A percentile compares a stretch with the other conserved stretches of the same genome.
phyloP scores from a whole-genome alignment of 2,329 filamentous ascomycete genomes.

The Fusarium mexicanum region DNA sequence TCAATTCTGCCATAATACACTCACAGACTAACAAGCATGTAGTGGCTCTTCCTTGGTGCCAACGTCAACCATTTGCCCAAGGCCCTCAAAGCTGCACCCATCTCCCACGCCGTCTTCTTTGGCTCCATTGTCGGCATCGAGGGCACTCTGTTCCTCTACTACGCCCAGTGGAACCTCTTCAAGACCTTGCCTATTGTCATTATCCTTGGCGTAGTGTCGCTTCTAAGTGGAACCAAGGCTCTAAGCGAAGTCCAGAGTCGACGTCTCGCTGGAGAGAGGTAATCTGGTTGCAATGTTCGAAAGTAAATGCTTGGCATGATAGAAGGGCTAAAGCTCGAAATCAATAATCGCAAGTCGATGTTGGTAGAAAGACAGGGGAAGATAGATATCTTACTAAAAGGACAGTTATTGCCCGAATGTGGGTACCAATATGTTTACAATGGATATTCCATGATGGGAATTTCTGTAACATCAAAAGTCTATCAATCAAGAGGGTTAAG shows the following conservation, averaged over 20 bases:
- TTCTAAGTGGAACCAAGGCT: slow-evolving; percentile 89
- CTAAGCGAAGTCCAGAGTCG: slow-evolving; percentile 92
- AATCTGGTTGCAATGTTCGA: slow-evolving; percentile 28
- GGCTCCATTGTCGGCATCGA: slow-evolving; percentile 89
- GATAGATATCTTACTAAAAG: slow-evolving; percentile 2
- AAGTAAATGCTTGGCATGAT: slow-evolving; percentile 5
- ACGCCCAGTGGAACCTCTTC: slow-evolving; percentile 91
- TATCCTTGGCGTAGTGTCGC: slow-evolving; percentile 74
- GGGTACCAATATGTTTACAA: slow-evolving; percentile 1
- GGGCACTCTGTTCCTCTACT: slow-evolving; percentile 93
- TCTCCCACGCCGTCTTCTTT: slow-evolving; percentile 87
- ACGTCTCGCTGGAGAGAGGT: slow-evolving; percentile 78
- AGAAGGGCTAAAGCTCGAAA: slow-evolving; percentile 8
- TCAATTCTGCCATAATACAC: no score
- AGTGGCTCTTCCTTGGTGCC: slow-evolving; percentile 86
- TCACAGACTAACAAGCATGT: slow-evolving; percentile 32
- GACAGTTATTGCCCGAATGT: background rate
- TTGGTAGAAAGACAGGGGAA: background rate
- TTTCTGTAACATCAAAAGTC: slow-evolving; percentile 6
- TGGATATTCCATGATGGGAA: background rate
- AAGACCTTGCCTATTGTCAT: slow-evolving; percentile 80
- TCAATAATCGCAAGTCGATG: background rate
- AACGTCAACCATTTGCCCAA: slow-evolving; percentile 82
- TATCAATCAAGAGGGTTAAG: background rate
- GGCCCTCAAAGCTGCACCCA: slow-evolving; percentile 78